Base-by-base conservation (phyloP, 2,329 filamentous ascomycete species). In the Neofusicoccum umdonicola region DNA sequence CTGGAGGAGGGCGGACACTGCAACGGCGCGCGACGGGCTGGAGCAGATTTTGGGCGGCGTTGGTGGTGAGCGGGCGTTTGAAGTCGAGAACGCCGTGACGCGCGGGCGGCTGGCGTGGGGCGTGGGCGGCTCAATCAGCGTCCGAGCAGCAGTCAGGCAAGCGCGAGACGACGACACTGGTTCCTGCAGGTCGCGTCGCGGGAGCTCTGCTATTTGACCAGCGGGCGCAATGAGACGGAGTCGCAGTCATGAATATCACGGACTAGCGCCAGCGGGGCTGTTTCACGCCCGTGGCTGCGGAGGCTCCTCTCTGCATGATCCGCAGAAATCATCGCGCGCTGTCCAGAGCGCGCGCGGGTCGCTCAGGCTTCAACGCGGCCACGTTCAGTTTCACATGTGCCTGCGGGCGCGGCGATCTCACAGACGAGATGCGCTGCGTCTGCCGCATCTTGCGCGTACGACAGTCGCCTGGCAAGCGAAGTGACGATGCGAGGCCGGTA, bases 201-300 rank as follows among this genome's bases (percentile, higher is more conserved):
- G 48, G 19, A 44, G 37, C 47, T 52, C 60, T 51, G 60, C 60
- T 62, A 62, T 62, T 62, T 62, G 47, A 62, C 47, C 54, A 45
- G 54, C 39, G 41, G 13, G 27, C 41, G 41, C 54, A 58, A 58
- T 60, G 56, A 48, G 56, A 60, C 56, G 56, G 56, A 60, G 56
- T 60, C 27, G 56, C 56, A 45, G 56, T 60, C 31, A 60, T 60
- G 56, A 60, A 60, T 54, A 63, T 54, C 48, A 63, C 61, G 61
- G 61, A 35, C 48, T 63, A 54, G 61, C 61, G 61, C 17, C 61
- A 47, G 61, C 61, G 61, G 61, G 61, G 50, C 61, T 63, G 61
- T 63, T 63, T 63, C 61, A 63, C 57, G 44, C 27, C 44, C 42
- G 44, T 61, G 42, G 57, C 61, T 63, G 61, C 61, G 61, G 61